A percentile compares a stretch with the other conserved stretches of the same genome.
Evolutionary conservation across 208 protist genomes (phyloP).

Genomic region (Trypanosoma caninum): DNA sequence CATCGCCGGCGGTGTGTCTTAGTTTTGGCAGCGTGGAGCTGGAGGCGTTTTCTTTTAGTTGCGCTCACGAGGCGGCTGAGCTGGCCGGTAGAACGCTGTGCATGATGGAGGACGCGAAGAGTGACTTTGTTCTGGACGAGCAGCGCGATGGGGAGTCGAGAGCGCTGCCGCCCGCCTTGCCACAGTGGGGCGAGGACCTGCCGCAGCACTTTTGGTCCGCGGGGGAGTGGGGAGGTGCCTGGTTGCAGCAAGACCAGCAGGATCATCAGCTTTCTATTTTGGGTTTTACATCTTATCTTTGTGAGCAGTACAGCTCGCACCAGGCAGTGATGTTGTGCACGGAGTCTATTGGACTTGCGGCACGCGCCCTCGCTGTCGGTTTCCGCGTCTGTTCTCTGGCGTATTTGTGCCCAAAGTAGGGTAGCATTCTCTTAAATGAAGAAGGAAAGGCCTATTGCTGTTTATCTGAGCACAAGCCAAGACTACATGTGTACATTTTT

Average conservation of each 20-base stretch:
- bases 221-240: too few species aligned
- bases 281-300: conserved; percentile 17
- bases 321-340: conserved; percentile 51
- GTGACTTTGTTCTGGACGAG: conserved; percentile 57
- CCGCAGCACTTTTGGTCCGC: conserved; percentile 20
- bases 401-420: conserved; percentile 5
- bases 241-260: too few species aligned
- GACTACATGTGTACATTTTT: too few species aligned
- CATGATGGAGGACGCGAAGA: conserved; percentile 54
- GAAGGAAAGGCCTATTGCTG: background rate
- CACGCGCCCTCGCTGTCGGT: conserved; percentile 58
- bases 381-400: conserved; percentile 51
- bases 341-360: conserved; percentile 56
- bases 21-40: conserved; percentile 14
- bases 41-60: background rate
- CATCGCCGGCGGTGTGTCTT: background rate
- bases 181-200: conserved; percentile 37
- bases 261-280: background rate
- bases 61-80: conserved; percentile 20
- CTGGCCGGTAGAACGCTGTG: conserved; percentile 43
- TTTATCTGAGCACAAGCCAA: too few species aligned
- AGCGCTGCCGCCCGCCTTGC: conserved; percentile 29
- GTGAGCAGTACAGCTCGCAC: conserved; percentile 5
- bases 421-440: background rate
- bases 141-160: conserved; percentile 48